A percentile compares a stretch with the other conserved stretches of the same genome.
phyloP scores from a whole-genome alignment of 1,284 basidiomycete species.

The Phaffia rhodozyma region DNA sequence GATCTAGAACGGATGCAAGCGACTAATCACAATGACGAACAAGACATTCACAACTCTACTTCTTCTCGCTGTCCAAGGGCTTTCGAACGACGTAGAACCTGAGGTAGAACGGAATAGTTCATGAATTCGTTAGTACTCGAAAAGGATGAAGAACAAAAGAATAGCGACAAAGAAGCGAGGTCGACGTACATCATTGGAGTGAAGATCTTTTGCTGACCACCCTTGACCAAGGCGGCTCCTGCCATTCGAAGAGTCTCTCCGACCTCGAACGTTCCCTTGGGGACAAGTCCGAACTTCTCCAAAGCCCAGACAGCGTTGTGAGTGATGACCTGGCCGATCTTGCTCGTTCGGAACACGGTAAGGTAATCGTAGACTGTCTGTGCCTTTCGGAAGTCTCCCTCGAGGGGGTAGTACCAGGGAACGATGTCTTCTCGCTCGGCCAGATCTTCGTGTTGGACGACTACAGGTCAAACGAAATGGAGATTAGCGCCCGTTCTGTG shows the following conservation, averaged over 20 bases:
- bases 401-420: conserved; percentile 93
- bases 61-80: conserved; percentile 6
- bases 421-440: conserved; percentile 68
- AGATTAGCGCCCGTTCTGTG: not conserved
- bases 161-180: not conserved
- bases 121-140: not conserved
- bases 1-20: no score
- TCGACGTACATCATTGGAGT: conserved; percentile 11
- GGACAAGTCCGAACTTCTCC: conserved; percentile 68
- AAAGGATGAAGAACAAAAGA: conserved; percentile 26
- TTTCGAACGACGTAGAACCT: conserved; percentile 13
- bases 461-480: not conserved
- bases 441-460: conserved; percentile 87
- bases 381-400: conserved; percentile 81
- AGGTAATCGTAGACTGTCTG: conserved; percentile 89
- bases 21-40: no score
- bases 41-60: not conserved
- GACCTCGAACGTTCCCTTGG: conserved; percentile 87
- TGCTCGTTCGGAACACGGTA: conserved; percentile 80
- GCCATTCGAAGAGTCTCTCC: conserved; percentile 82
- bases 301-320: conserved; percentile 67
- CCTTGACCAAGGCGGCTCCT: conserved; percentile 62
- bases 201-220: conserved; percentile 69
- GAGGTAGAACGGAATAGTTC: not conserved
- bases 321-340: conserved; percentile 71